These are phyloP conservation scores for Marasmius oreades DNA, from an alignment of 1,284 basidiomycete species.

Conservation along the genomic window DNA sequence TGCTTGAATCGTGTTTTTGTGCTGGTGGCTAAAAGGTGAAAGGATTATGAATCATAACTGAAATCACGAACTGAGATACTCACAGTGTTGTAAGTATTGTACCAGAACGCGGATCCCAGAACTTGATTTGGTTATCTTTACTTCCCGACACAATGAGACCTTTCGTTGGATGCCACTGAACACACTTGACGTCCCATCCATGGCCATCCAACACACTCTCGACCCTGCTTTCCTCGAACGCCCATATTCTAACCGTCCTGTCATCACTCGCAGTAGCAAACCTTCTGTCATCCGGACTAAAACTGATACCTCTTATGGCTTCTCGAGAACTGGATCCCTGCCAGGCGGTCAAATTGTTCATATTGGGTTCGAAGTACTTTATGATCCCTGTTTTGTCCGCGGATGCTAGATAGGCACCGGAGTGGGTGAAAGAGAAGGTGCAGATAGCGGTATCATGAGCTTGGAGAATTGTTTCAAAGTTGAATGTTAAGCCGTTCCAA, in stretches of 20 bases:
- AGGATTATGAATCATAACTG: constrained; percentile 5
- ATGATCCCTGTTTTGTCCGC: constrained; percentile 92
- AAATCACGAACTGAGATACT: constrained; percentile 14
- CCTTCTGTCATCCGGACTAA: constrained; percentile 86
- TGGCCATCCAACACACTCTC: constrained; percentile 89
- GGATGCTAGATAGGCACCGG: constrained; percentile 88
- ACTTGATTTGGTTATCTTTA: constrained; percentile 98
- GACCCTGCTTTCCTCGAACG: constrained; percentile 87
- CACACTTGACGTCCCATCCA: constrained; percentile 98
- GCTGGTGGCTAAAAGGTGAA: constrained; percentile 68
- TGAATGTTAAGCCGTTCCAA: constrained; percentile 99
- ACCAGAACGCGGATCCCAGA: constrained; percentile 95
- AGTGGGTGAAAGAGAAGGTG: constrained; percentile 86
- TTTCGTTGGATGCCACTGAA: constrained; percentile 98
- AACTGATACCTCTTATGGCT: constrained; percentile 87
- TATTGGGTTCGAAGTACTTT: constrained; percentile 98
- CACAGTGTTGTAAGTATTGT: constrained; percentile 86
- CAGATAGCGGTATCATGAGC: constrained; percentile 96
- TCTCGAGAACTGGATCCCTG: constrained; percentile 78
- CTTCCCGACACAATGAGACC: constrained; percentile 91
- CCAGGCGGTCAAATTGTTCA: constrained; percentile 97
- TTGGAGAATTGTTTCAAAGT: constrained; percentile 98
- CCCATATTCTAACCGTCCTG: constrained; percentile 92
- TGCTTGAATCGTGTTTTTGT: constrained; percentile 96
- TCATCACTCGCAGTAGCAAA: constrained; percentile 97